A percentile compares a stretch with the other conserved stretches of the same genome.
These are phyloP conservation scores for Nepenthes mirabilis DNA, from an alignment of 148 eudicot genomes.

Conservation along the genomic window DNA sequence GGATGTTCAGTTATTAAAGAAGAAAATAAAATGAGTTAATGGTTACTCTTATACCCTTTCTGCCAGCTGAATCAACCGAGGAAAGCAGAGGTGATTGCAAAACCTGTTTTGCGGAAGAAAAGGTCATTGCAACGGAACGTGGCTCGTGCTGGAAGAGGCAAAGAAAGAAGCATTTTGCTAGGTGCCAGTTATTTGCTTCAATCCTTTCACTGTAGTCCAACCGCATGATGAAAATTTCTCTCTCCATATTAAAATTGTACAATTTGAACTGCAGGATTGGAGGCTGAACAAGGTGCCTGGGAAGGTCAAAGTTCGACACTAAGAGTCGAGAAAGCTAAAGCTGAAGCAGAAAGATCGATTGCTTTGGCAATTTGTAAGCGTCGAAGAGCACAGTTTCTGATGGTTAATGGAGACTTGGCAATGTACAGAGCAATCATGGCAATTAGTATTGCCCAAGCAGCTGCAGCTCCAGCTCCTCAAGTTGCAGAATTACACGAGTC, in stretches of 20 bases:
- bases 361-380: conserved; percentile 55
- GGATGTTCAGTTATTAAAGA: no score
- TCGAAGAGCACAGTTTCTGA: conserved; percentile 55
- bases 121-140: conserved; percentile 47
- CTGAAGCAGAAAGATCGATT: conserved; percentile 35
- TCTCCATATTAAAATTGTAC: not conserved
- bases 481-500: conserved; percentile 18
- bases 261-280: conserved; percentile 11
- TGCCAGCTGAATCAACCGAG: conserved; percentile 40
- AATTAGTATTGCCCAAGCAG: conserved; percentile 60
- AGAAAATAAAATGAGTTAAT: not conserved
- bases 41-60: not conserved
- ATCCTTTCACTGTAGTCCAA: not conserved
- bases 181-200: conserved; percentile 1
- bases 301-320: conserved; percentile 30
- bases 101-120: conserved; percentile 58
- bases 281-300: conserved; percentile 27
- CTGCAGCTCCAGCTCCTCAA: conserved; percentile 7
- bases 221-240: not conserved
- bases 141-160: conserved; percentile 35
- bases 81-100: conserved; percentile 24
- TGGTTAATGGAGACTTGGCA: conserved; percentile 72
- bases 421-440: conserved; percentile 79
- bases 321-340: conserved; percentile 47
- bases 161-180: conserved; percentile 41